Percentiles rank a stretch among this genome's conserved stretches.
phyloP scores from a whole-genome alignment of 495 filamentous ascomycete genomes.

The Aspergillus conjunctus region DNA sequence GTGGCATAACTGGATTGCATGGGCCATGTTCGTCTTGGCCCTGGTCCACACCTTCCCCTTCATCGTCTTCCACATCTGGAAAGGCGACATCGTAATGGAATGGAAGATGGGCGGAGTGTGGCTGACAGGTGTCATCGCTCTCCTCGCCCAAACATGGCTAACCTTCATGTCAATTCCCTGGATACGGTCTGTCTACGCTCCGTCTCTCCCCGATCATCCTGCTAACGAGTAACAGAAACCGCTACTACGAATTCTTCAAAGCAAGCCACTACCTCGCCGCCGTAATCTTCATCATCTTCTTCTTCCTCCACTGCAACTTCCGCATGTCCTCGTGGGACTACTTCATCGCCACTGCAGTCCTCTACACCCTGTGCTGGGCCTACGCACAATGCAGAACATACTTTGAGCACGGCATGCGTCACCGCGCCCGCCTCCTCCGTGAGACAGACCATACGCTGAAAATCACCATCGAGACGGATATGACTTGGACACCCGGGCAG shows the following conservation, averaged over 20 bases:
- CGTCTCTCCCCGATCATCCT: constrained; percentile 49
- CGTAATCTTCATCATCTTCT: constrained; percentile 55
- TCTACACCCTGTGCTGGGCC: constrained; percentile 50
- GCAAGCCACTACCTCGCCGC: constrained; percentile 54
- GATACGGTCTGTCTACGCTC: constrained; percentile 45
- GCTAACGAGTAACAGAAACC: constrained; percentile 53
- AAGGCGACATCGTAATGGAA: constrained; percentile 50
- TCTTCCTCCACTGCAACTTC: constrained; percentile 63
- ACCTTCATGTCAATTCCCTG: constrained; percentile 52
- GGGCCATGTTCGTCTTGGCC: constrained; percentile 55
- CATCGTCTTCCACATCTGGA: constrained; percentile 52
- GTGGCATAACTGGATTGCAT: constrained; percentile 57
- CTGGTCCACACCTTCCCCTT: constrained; percentile 62
- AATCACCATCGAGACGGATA: constrained; percentile 47
- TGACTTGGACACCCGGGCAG: constrained; percentile 51
- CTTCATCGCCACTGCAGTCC: constrained; percentile 55
- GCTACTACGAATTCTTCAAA: constrained; percentile 64
- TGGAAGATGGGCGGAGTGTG: constrained; percentile 51
- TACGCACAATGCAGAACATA: constrained; percentile 47
- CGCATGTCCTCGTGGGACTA: constrained; percentile 61
- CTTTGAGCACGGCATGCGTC: constrained; percentile 43
- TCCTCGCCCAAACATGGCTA: constrained; percentile 58
- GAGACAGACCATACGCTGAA: constrained; percentile 40
- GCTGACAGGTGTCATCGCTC: constrained; percentile 57
- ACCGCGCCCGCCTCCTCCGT: constrained; percentile 46